Conservation (phyloP, 192 early-diverging fungal genomes). For the Anaeromyces robustus region DNA sequence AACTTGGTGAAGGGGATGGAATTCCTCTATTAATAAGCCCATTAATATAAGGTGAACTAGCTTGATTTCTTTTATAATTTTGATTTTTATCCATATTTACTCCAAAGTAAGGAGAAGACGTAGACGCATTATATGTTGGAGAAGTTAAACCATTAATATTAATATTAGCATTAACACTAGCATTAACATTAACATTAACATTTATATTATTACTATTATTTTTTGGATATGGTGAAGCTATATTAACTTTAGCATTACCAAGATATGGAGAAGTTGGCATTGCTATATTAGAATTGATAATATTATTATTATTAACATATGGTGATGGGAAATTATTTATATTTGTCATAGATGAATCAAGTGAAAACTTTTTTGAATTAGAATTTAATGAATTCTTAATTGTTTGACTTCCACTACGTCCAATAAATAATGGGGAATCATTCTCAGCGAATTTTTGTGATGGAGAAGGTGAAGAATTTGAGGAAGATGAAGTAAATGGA, state of each 20-base stretch:
- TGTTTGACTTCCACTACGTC: too few species aligned
- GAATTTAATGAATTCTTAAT: too few species aligned
- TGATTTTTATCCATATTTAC: not conserved
- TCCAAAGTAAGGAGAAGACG: too few species aligned
- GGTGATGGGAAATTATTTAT: not conserved
- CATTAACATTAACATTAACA: not conserved
- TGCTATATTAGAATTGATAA: not conserved
- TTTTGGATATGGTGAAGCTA: not conserved
- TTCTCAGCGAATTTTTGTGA: not conserved
- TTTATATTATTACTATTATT: not conserved
- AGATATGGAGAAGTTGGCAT: not conserved
- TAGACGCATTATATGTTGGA: too few species aligned
- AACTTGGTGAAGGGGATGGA: not conserved
- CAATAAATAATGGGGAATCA: too few species aligned
- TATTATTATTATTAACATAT: not conserved
- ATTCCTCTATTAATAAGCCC: not conserved
- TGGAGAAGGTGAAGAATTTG: not conserved
- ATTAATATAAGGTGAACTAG: not conserved
- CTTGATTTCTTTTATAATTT: not conserved
- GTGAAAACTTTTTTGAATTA: not conserved
- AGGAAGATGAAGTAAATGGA: not conserved
- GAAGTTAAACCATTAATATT: too few species aligned
- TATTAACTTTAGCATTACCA: not conserved
- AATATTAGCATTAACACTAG: not conserved
- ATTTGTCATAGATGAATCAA: too few species aligned